These are phyloP conservation scores for Opeltia flavorubescens DNA, from an alignment of 495 filamentous ascomycete genomes.

Conservation along the genomic window DNA sequence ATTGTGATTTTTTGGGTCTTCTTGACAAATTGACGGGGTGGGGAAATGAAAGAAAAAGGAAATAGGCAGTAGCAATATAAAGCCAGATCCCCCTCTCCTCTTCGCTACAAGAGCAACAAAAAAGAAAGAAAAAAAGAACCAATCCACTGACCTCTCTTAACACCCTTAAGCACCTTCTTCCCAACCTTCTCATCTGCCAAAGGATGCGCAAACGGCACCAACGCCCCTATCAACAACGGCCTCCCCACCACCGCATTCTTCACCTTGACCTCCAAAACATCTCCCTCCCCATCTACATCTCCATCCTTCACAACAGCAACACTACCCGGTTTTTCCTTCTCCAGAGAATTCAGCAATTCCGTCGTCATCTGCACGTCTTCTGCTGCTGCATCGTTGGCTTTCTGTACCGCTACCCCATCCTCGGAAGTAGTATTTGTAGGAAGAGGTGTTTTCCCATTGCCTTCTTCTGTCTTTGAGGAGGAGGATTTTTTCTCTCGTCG, in stretches of 20 bases:
- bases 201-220: conserved; percentile 89
- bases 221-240: conserved; percentile 43
- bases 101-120: too few relatives aligned
- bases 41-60: not conserved
- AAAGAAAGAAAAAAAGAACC: not conserved
- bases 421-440: not conserved
- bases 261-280: conserved; percentile 28
- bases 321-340: conserved; percentile 29
- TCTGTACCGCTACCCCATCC: not conserved
- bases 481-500: too few relatives aligned
- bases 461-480: not conserved
- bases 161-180: conserved; percentile 86
- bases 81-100: too few relatives aligned
- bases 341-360: conserved; percentile 23
- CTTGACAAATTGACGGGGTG: not conserved
- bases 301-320: conserved; percentile 46
- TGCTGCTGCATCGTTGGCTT: conserved; percentile 12
- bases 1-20: not conserved
- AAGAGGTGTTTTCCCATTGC: too few relatives aligned
- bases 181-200: conserved; percentile 78
- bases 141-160: conserved; percentile 68
- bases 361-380: conserved; percentile 38
- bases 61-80: conserved; percentile 13
- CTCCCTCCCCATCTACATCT: conserved; percentile 13
- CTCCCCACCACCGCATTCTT: conserved; percentile 26